Percentiles rank a stretch among this genome's conserved stretches.
Conservation (phyloP, 208 protist species). For the Acanthamoeba healyi region DNA sequence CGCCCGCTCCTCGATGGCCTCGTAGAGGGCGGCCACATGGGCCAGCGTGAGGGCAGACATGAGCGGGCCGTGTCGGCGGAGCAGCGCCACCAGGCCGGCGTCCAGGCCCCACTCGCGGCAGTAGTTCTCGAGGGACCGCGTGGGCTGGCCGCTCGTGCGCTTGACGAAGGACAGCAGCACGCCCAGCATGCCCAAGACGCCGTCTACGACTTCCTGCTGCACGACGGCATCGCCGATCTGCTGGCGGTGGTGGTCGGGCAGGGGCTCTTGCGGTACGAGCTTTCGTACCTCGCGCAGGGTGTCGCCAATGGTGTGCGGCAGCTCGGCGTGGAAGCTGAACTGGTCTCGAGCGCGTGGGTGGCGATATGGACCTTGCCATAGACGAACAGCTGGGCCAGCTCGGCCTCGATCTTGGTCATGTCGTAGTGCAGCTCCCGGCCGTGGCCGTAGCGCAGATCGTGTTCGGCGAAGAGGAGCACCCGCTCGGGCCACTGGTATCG, state of each 20-base stretch:
- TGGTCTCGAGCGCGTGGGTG: constrained; percentile 25
- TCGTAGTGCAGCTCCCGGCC: constrained; percentile 8
- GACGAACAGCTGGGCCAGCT: not conserved
- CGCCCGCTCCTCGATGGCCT: constrained; percentile 5
- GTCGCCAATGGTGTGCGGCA: not conserved
- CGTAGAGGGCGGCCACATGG: not conserved
- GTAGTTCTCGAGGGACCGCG: constrained; percentile 18
- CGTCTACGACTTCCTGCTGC: not conserved
- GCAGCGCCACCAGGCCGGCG: constrained; percentile 16
- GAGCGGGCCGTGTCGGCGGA: not conserved
- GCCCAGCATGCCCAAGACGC: not conserved
- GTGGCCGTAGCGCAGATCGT: constrained; percentile 20
- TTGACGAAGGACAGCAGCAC: constrained; percentile 25
- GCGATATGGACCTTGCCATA: not conserved
- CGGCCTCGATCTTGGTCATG: constrained; percentile 9
- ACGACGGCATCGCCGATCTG: not conserved
- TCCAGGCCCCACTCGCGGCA: not conserved
- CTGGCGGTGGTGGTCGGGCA: not conserved
- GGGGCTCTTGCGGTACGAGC: constrained; percentile 6
- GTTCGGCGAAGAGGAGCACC: constrained; percentile 13
- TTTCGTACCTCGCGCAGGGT: constrained; percentile 1
- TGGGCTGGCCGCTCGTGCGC: constrained; percentile 21
- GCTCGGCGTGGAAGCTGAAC: constrained; percentile 26
- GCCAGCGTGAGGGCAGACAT: constrained; percentile 8
- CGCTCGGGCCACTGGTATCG: constrained; percentile 21